Conservation (phyloP, 129 eudicot genomes). For the Helichrysum umbraculigerum region DNA sequence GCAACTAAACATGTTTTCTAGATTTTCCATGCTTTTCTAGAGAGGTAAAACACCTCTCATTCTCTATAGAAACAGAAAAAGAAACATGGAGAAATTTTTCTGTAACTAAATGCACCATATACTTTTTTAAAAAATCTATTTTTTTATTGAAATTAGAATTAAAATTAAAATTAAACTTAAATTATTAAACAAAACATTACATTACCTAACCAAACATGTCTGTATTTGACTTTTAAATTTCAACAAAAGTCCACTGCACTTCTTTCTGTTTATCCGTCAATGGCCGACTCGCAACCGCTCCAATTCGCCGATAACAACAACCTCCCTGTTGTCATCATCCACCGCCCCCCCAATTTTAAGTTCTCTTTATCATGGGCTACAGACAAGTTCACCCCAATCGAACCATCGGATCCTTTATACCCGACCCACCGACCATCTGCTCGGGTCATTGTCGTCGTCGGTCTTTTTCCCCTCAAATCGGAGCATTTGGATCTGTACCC, state of each 20-base stretch:
- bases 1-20: no score
- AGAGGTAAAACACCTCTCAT: no score
- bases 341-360: conserved; percentile 35
- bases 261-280: neutral
- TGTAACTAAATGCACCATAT: no score
- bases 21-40: no score
- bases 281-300: conserved; percentile 12
- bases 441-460: conserved; percentile 45
- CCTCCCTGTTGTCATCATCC: conserved; percentile 40
- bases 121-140: no score
- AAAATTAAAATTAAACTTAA: no score
- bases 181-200: no score
- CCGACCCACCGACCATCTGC: conserved; percentile 37
- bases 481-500: conserved; percentile 46
- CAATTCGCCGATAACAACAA: neutral
- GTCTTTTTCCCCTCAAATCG: conserved; percentile 36
- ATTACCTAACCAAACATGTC: no score
- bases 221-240: no score
- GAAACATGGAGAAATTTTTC: no score
- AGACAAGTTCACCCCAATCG: conserved; percentile 37
- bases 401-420: conserved; percentile 39
- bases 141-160: no score
- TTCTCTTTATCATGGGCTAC: conserved; percentile 21
- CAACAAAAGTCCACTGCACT: neutral
- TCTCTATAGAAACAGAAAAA: no score